Conservation (phyloP, 176 grass and related monocot species). For the Saccharum officinarum region DNA sequence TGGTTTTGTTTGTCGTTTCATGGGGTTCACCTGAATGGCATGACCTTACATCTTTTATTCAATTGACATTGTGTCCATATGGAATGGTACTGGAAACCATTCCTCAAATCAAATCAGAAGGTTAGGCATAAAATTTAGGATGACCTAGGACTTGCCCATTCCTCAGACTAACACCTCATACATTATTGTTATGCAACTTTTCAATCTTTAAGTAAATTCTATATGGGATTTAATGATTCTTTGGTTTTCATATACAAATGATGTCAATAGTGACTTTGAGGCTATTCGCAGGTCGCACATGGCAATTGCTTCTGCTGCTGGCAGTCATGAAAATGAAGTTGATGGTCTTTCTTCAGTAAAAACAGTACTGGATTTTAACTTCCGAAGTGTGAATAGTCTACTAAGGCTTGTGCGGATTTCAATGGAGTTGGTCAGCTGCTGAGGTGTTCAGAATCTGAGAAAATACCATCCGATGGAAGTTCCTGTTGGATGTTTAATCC, state of each 20-base stretch:
- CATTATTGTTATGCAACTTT: constrained; percentile 14
- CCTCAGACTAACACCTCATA: not conserved
- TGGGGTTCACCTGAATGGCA: not conserved
- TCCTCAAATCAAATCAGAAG: not conserved
- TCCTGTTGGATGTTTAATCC: not conserved
- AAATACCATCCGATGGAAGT: constrained; percentile 19
- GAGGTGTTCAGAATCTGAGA: constrained; percentile 27
- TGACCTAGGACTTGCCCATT: not conserved
- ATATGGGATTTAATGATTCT: constrained; percentile 27
- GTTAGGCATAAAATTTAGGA: constrained; percentile 3
- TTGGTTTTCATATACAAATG: constrained; percentile 59
- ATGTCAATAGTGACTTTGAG: constrained; percentile 79
- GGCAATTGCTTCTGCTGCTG: constrained; percentile 34
- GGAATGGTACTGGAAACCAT: not conserved
- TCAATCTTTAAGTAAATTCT: constrained; percentile 14
- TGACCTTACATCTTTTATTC: constrained; percentile 1
- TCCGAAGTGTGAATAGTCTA: constrained; percentile 74
- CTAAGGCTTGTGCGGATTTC: constrained; percentile 79
- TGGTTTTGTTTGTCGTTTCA: not conserved
- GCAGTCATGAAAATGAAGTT: constrained; percentile 45
- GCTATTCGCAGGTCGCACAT: constrained; percentile 47
- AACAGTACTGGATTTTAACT: constrained; percentile 91
- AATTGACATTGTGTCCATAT: not conserved
- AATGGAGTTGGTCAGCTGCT: constrained; percentile 75
- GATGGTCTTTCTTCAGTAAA: constrained; percentile 62